Base-by-base conservation (phyloP, 2,329 filamentous ascomycete species). In the Colletotrichum sojae region DNA sequence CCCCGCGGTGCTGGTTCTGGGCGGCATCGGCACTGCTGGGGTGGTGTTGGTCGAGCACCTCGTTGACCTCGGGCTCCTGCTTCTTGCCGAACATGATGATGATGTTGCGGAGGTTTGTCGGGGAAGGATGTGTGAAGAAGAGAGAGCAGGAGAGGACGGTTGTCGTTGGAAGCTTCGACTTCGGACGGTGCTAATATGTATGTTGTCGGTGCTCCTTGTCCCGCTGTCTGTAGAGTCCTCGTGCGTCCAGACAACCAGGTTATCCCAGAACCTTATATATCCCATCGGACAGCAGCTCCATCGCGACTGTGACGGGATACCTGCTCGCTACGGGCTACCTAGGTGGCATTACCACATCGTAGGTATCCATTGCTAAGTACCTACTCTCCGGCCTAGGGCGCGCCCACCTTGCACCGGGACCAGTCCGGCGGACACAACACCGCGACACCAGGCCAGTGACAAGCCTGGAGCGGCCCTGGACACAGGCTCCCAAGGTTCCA, bases 71-170 rank as follows among this genome's bases (percentile, higher is more conserved):
- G 31, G 72, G 73, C 51, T 74, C 72, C 45, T 73, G 52, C 12
- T 67, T 67, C 53, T 70, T 74, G 40, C 73, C 73, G 46, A 74
- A 73, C 73, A 75, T 75, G 58, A 20, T 13, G 53, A 55, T 22
- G 58, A 15, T 31, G 39, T 52, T 22, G 40, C 13, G n/a, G 25
- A 45, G 18, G 51, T 15, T 61, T n/a, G 10, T 10, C 25, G 5
- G 46, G 16, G 20, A 46, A 9, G 27, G 20, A 20, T 15, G 39
- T 18, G 22, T 36, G 22, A 46, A 46, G 63, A 53, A 36, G 31
- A 10, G 31, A 36, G 31, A 36, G 31, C 31, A 12, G 9, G 22
- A 46, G 22, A 39, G 6, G 16, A 20, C 16, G 12, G 13, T 43
- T 5, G 31, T 36, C 31, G 8, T 10, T 10, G 10, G 31, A 36